Evolutionary conservation across 2,329 filamentous ascomycete species (phyloP).

Genomic region (Thielaviopsis euricoi): DNA sequence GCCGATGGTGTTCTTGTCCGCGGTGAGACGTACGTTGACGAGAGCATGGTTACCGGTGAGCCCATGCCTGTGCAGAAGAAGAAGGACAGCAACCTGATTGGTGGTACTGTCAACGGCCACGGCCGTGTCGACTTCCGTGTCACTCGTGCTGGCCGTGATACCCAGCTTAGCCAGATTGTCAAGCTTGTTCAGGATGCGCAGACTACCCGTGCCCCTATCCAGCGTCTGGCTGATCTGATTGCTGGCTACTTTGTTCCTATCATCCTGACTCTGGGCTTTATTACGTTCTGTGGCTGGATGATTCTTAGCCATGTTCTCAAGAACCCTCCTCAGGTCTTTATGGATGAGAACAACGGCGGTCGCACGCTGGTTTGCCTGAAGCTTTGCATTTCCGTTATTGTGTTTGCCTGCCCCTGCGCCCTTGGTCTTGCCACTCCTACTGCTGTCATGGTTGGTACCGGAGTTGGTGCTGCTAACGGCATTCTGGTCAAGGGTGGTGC

Average conservation of each 20-base stretch:
- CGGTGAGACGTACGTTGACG: conserved; percentile 86
- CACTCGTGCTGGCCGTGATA: conserved; percentile 81
- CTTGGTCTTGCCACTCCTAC: conserved; percentile 92
- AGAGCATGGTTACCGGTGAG: conserved; percentile 98
- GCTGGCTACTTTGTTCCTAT: conserved; percentile 88
- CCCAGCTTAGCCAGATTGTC: conserved; percentile 93
- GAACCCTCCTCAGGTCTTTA: conserved; percentile 78
- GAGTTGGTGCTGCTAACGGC: conserved; percentile 83
- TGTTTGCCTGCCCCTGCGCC: conserved; percentile 93
- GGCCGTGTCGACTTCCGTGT: conserved; percentile 86
- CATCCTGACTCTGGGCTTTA: conserved; percentile 67
- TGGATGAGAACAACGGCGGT: conserved; percentile 64
- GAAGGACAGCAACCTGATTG: conserved; percentile 64
- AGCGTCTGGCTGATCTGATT: conserved; percentile 76
- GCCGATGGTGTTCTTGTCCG: conserved; percentile 77
- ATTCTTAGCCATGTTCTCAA: conserved; percentile 71
- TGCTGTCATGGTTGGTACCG: conserved; percentile 98
- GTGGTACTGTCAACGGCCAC: conserved; percentile 87
- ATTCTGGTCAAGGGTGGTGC: conserved; percentile 97
- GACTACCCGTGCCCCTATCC: conserved; percentile 84
- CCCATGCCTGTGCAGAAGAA: conserved; percentile 88
- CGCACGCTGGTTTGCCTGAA: conserved; percentile 94
- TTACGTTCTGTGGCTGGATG: conserved; percentile 90
- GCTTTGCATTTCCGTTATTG: conserved; percentile 94
- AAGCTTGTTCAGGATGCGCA: conserved; percentile 97